phyloP scores from a whole-genome alignment of 768 basidiomycete genomes.

The Agaricus bisporus region DNA sequence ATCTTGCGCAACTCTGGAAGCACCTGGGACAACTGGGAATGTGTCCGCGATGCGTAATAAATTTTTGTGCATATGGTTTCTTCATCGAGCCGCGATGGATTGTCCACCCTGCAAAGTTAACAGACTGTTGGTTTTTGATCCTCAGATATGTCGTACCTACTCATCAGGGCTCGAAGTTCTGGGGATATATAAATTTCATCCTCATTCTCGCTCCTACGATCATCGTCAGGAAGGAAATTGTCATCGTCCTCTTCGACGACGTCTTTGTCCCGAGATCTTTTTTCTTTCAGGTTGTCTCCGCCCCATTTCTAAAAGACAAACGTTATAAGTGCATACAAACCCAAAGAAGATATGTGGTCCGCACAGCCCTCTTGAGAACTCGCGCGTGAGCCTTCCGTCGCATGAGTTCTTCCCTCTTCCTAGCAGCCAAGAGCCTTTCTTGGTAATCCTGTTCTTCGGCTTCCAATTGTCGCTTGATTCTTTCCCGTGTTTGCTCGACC shows the following conservation, averaged over 20 bases:
- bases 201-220: constrained; percentile 28
- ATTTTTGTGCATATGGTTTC: constrained; percentile 74
- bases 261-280: background rate
- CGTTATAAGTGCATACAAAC: background rate
- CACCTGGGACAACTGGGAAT: constrained; percentile 91
- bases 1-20: constrained; percentile 79
- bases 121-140: background rate
- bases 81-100: constrained; percentile 23
- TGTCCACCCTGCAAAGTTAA: constrained; percentile 25
- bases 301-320: constrained; percentile 13
- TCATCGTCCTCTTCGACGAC: constrained; percentile 50
- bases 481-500: constrained; percentile 59
- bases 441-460: constrained; percentile 60
- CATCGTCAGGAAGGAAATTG: constrained; percentile 62
- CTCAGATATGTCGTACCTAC: constrained; percentile 43
- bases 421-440: constrained; percentile 49
- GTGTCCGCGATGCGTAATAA: constrained; percentile 92
- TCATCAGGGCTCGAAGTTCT: constrained; percentile 74
- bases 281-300: constrained; percentile 6
- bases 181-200: constrained; percentile 61
- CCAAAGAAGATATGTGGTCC: constrained; percentile 12
- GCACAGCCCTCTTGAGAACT: constrained; percentile 56
- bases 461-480: constrained; percentile 61
- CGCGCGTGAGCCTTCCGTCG: constrained; percentile 47
- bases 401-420: constrained; percentile 56